Conservation (phyloP, 1,284 basidiomycete species). For the Pseudozyma hubeiensis region DNA sequence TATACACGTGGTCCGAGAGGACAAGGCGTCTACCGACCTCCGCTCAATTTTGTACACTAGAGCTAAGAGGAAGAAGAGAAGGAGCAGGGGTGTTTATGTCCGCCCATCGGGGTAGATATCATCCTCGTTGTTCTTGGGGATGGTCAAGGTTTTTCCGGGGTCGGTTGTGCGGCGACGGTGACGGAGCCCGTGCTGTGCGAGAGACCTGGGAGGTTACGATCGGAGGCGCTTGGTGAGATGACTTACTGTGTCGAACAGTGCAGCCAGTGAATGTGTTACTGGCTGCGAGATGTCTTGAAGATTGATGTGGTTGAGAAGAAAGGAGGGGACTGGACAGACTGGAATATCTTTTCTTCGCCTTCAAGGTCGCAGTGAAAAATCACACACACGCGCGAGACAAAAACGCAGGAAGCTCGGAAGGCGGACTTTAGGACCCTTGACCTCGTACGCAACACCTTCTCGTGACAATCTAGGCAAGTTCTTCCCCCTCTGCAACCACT, state of each 20-base stretch:
- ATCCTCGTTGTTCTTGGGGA: constrained; percentile 15
- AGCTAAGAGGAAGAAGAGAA: constrained; percentile 41
- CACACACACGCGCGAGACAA: constrained; percentile 24
- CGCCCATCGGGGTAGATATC: constrained; percentile 55
- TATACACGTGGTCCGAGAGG: constrained; percentile 17
- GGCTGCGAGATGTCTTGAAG: not conserved
- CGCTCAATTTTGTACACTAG: constrained; percentile 55
- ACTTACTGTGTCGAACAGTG: constrained; percentile 7
- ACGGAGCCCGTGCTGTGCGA: not conserved
- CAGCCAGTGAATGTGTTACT: constrained; percentile 1
- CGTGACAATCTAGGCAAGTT: not conserved
- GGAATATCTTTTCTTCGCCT: not conserved
- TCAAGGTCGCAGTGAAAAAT: not conserved
- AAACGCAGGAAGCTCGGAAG: constrained; percentile 15
- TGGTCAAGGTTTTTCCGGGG: not conserved
- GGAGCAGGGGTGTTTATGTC: constrained; percentile 50
- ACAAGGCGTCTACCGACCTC: constrained; percentile 36
- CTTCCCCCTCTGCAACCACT: not conserved
- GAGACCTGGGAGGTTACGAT: not conserved
- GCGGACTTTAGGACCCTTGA: constrained; percentile 19
- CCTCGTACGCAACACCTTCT: not conserved
- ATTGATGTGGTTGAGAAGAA: constrained; percentile 16
- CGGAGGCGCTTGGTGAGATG: not conserved
- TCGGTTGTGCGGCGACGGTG: not conserved
- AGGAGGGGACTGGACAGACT: not conserved